A percentile compares a stretch with the other conserved stretches of the same genome.
These are phyloP conservation scores for Pyrenula aspistea DNA, from an alignment of 495 filamentous ascomycete species.

Conservation along the genomic window DNA sequence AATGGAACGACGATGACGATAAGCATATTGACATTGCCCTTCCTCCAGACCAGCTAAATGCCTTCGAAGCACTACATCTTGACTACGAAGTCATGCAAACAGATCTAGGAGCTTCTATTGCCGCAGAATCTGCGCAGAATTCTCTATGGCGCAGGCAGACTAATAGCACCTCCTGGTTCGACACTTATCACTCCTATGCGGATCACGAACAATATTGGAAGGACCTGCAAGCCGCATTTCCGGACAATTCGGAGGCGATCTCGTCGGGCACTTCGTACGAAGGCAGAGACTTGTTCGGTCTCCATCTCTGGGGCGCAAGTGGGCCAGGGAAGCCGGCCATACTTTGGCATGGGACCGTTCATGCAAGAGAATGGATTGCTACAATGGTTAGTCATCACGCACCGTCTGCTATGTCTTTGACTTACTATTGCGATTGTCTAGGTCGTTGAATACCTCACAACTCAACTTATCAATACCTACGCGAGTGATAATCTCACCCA, in stretches of 20 bases:
- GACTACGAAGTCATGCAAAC: neutral
- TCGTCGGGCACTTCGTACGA: constrained; percentile 34
- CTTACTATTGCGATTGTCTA: neutral
- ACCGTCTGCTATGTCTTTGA: neutral
- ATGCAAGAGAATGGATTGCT: constrained; percentile 53
- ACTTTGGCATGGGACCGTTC: constrained; percentile 47
- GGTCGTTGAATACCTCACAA: constrained; percentile 42
- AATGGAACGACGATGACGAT: constrained; percentile 9
- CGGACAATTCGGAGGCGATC: constrained; percentile 38
- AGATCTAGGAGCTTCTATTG: neutral
- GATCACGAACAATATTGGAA: constrained; percentile 35
- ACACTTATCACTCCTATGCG: neutral
- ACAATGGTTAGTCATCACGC: constrained; percentile 7
- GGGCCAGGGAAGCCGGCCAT: constrained; percentile 45
- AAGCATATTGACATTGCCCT: neutral
- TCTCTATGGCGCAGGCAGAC: neutral
- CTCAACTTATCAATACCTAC: constrained; percentile 37
- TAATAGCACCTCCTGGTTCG: neutral
- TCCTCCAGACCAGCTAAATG: neutral
- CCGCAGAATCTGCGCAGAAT: neutral
- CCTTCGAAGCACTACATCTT: neutral
- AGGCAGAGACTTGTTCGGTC: constrained; percentile 39
- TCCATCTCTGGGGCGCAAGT: constrained; percentile 42
- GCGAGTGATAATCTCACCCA: constrained; percentile 22
- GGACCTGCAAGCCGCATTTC: constrained; percentile 33